Evolutionary conservation across 441 rosid species (phyloP), one percentile per base, ranked within the genome.

Genomic region (Daphne laureola): DNA sequence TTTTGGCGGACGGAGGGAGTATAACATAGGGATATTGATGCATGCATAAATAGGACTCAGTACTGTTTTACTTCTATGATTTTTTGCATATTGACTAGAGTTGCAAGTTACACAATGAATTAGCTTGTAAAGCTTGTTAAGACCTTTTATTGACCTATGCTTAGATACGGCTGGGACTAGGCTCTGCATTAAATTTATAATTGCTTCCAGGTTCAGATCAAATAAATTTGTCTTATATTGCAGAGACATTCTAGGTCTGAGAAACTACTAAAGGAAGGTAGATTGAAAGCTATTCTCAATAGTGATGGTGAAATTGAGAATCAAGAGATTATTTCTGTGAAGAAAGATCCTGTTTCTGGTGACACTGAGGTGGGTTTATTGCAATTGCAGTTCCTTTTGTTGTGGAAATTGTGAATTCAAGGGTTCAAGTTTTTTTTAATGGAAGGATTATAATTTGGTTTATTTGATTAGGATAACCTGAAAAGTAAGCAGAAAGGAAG

Each of bases 201-300:
- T 9, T 31, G 38, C 38, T 9, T 31, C 9, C 11, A 31, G 27
- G 5, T 15, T 38, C 50, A 25, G 46, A 38, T 43, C 53, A 52
- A 43, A 54, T 14, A 13, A 18, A 43, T 14, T 7, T 40, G 35
- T 49, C 25, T 14, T 38, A 43, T 55, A 42, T 54, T 70, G 38
- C 47, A 85, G 94, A 76, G 80, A 51, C 94, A 85, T 53, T 47
- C 58, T 63, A 83, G 83, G 53, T 78, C 94, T 14, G 79, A 78
- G 70, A 85, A 82, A 65, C 67, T 78, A 58, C 68, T 80, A 36
- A 75, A 80, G 68, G 85, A 80, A 58, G 79, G 80, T 54, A 79
- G 76, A 60, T 72, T 85, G 53, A 82, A 82, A 77, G 67, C 72
- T 25, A 67, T 75, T 60, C 82, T 85, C 44, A 80, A 82, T 50